Conservation (phyloP, 2,329 filamentous ascomycete species). For the Metarhizium rileyi region DNA sequence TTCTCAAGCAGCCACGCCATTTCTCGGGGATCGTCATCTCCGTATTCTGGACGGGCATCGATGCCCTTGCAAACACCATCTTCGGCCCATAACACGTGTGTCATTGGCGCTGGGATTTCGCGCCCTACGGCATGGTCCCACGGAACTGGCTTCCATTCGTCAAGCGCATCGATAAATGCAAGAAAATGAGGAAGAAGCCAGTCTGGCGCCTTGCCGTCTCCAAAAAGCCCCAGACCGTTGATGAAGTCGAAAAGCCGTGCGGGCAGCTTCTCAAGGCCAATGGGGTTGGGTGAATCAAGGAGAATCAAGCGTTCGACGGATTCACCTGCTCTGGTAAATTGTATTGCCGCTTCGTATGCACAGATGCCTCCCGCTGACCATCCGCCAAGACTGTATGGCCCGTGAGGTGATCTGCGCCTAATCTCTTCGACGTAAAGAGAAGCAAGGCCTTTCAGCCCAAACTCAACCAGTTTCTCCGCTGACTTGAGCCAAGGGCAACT, state of each 20-base stretch:
- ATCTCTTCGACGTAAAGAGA: constrained; percentile 49
- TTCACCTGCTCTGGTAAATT: constrained; percentile 47
- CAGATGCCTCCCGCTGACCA: constrained; percentile 70
- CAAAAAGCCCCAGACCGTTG: constrained; percentile 59
- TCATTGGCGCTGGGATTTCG: constrained; percentile 40
- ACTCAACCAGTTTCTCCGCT: constrained; percentile 31
- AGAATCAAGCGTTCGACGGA: constrained; percentile 49
- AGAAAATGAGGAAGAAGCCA: constrained; percentile 67
- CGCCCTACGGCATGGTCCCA: constrained; percentile 30
- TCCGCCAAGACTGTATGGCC: constrained; percentile 58
- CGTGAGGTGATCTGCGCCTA: constrained; percentile 56
- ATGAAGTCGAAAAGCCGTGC: constrained; percentile 56
- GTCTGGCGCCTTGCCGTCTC: constrained; percentile 55
- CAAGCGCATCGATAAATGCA: constrained; percentile 56
- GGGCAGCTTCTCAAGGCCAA: constrained; percentile 58
- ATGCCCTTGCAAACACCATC: constrained; percentile 62
- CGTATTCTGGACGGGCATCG: constrained; percentile 32
- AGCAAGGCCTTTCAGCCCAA: constrained; percentile 25
- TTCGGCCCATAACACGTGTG: constrained; percentile 61
- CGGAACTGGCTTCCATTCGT: constrained; percentile 55
- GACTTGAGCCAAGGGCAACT: constrained; percentile 56
- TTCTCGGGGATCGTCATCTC: constrained; percentile 18
- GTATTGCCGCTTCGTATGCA: constrained; percentile 55
- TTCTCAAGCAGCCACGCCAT: constrained; percentile 58
- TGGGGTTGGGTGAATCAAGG: constrained; percentile 55